phyloP scores from a whole-genome alignment of 1,139 yeast genomes.

The Sugiyamaella grinbergsii region DNA sequence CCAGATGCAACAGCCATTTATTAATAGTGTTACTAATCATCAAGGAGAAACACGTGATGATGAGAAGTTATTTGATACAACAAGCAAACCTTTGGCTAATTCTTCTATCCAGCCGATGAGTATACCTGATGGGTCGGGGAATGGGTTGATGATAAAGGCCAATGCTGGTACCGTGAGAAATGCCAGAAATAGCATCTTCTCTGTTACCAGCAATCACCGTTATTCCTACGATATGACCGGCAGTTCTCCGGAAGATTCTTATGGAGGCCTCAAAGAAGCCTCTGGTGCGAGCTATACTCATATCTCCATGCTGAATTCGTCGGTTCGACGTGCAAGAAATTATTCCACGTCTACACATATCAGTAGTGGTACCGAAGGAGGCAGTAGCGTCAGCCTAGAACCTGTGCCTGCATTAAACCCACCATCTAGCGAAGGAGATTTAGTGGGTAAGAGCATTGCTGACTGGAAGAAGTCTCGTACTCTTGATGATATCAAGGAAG shows the following conservation, averaged over 20 bases:
- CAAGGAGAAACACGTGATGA: not conserved
- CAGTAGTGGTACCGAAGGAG: slow-evolving; percentile 21
- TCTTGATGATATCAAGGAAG: slow-evolving; percentile 23
- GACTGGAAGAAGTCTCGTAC: slow-evolving; percentile 22
- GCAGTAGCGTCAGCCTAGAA: slow-evolving; percentile 4
- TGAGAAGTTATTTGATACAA: not conserved
- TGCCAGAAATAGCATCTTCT: not conserved
- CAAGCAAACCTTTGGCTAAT: not conserved
- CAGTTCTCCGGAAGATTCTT: slow-evolving; percentile 28
- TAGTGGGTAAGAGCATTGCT: slow-evolving; percentile 16
- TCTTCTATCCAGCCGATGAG: slow-evolving; percentile 14
- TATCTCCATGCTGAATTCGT: slow-evolving; percentile 23
- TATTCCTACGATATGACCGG: slow-evolving; percentile 20
- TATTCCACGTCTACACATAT: slow-evolving; percentile 18
- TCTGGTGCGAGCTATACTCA: slow-evolving; percentile 27
- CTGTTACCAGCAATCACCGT: slow-evolving; percentile 6
- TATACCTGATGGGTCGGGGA: slow-evolving; percentile 10
- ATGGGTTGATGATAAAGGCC: not conserved
- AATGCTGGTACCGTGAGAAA: not conserved
- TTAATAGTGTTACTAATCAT: not conserved
- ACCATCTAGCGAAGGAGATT: slow-evolving; percentile 8
- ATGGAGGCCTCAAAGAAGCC: slow-evolving; percentile 22
- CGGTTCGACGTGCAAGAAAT: slow-evolving; percentile 13
- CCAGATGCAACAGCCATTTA: slow-evolving; percentile 1
- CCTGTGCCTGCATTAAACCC: slow-evolving; percentile 3